Conservation (phyloP, 78 protist genomes). For the Capsaspora owczarzaki region DNA sequence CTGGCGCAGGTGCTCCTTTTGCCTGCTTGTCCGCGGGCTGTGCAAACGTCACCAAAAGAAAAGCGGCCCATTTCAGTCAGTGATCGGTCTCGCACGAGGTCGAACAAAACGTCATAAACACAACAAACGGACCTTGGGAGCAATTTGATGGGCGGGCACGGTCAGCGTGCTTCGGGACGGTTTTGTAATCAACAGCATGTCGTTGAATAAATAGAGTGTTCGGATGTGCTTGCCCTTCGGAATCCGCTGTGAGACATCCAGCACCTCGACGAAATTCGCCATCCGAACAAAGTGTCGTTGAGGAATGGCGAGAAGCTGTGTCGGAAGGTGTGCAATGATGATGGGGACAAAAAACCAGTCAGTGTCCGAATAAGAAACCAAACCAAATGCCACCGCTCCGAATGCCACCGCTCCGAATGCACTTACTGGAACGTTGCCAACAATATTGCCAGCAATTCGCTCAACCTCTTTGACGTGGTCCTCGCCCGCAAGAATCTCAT, state of each 20-base stretch:
- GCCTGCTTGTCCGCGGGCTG: background rate
- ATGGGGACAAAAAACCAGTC: background rate
- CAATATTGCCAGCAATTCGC: background rate
- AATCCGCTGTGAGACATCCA: background rate
- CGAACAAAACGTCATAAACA: background rate
- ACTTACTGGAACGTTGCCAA: background rate
- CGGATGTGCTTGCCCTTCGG: background rate
- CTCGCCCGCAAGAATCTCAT: background rate
- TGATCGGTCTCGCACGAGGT: background rate
- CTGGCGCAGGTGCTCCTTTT: no score
- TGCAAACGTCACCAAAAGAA: background rate
- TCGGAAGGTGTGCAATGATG: background rate
- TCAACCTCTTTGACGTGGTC: background rate
- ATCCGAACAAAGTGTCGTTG: background rate
- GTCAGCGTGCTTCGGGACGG: background rate
- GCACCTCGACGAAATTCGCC: background rate
- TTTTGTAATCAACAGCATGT: background rate
- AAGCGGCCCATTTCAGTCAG: background rate
- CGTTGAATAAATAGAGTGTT: background rate
- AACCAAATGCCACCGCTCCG: background rate
- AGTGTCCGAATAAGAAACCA: background rate
- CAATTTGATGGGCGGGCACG: background rate
- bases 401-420: background rate
- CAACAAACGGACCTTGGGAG: background rate
- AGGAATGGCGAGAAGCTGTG: background rate